Evolutionary conservation across 495 filamentous ascomycete species (phyloP), one percentile per base, ranked within the genome.

Genomic region (Xylaria palmicola): DNA sequence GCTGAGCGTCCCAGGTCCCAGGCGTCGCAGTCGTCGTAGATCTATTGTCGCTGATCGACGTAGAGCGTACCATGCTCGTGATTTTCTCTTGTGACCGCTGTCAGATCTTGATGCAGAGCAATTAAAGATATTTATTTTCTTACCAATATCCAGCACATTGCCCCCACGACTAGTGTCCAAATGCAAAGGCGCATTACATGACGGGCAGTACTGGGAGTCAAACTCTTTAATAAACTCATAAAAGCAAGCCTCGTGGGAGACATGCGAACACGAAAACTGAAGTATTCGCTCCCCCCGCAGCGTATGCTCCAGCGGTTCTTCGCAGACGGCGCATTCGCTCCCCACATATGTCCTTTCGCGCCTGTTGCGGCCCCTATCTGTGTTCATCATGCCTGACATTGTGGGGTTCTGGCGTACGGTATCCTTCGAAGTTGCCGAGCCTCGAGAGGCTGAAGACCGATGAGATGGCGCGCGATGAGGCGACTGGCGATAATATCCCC

Each of bases 201-300:
- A 89, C 37, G 94, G 94, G 74, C 94, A 99, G 72, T 89, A 92
- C 67, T 99, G 92, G 40, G 90, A 91, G 64, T 99, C 95, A 62
- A 90, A 90, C 72, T 96, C 93, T 62, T 91, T 90, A 65, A 99
- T 94, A 69, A 92, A 97, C 75, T 99, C 95, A 75, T 98, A 99
- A 73, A 99, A 99, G 76, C 94, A 99, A 19, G 95, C 95, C 72
- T 98, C 94, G 69, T 99, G 94, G 15, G 93, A 90, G 34, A 99
- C 95, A 72, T 99, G 94, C 10, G 86, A 82, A 74, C 94, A 99
- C 26, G 94, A 96, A 68, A 99, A 93, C 70, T 98, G 95, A 55
- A 99, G 81, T 53, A 99, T 90, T 59, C 92, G 86, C 76, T 99
- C 94, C 51, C 95, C 95, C 13, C 92, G 90, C 40, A 99, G 80